Percentiles rank a stretch among this genome's conserved stretches.
These are phyloP conservation scores for Chenopodium quinoa DNA, from an alignment of 148 eudicot species.

Conservation along the genomic window DNA sequence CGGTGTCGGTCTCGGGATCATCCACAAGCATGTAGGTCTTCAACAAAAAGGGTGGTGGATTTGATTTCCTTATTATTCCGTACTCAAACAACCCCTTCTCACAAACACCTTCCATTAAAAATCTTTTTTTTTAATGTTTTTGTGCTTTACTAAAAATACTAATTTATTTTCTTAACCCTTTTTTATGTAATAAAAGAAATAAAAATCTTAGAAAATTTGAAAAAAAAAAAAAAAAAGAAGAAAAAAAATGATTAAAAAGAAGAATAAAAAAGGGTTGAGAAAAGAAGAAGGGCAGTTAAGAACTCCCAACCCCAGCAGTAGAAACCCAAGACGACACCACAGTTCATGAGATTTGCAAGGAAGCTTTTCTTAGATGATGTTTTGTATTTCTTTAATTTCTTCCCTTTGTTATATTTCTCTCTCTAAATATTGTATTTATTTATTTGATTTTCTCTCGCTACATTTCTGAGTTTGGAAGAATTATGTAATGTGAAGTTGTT, in stretches of 20 bases:
- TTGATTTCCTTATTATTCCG: slow-evolving; percentile 43
- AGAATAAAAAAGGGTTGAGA: slow-evolving; percentile 31
- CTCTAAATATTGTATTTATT: not conserved
- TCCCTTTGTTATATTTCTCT: not conserved
- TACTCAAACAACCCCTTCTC: slow-evolving; percentile 39
- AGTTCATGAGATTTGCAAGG: slow-evolving; percentile 79
- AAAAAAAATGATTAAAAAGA: not conserved
- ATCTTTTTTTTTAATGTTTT: too few species aligned
- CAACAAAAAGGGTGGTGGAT: slow-evolving; percentile 78
- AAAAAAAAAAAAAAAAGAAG: not conserved
- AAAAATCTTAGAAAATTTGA: too few species aligned
- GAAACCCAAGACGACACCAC: slow-evolving; percentile 73
- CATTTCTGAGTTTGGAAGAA: slow-evolving; percentile 16
- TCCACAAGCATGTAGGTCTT: slow-evolving; percentile 89
- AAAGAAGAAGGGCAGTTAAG: slow-evolving; percentile 87
- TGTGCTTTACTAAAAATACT: too few species aligned
- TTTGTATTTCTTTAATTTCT: not conserved
- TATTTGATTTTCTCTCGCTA: too few species aligned
- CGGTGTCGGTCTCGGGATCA: slow-evolving; percentile 61
- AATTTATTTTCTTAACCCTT: not conserved
- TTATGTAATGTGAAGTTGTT: slow-evolving; percentile 9
- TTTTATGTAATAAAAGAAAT: too few species aligned
- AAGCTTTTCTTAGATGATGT: not conserved
- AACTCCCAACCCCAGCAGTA: slow-evolving; percentile 87
- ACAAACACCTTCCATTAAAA: slow-evolving; percentile 25